A percentile compares a stretch with the other conserved stretches of the same genome.
phyloP scores from a whole-genome alignment of 192 early-diverging fungal genomes.

The Mortierella claussenii region DNA sequence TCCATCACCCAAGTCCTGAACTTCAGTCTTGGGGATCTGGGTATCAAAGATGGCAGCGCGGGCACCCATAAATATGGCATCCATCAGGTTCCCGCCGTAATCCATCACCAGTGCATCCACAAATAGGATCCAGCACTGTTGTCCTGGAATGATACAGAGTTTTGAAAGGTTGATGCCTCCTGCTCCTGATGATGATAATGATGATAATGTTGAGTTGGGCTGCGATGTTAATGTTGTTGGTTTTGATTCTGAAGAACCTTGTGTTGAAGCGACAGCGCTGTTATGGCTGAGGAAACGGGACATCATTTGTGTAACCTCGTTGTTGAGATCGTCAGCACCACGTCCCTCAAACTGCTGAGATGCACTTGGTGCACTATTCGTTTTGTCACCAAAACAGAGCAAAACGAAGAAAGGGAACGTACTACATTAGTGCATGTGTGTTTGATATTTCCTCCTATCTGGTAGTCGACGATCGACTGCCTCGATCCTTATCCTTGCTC shows the following conservation, averaged over 20 bases:
- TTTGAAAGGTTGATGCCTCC: constrained; percentile 87
- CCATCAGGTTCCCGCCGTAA: constrained; percentile 87
- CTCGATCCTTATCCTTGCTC: too few species aligned
- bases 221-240: neutral
- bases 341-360: constrained; percentile 83
- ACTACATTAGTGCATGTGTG: too few species aligned
- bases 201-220: constrained; percentile 12
- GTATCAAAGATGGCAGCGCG: constrained; percentile 93
- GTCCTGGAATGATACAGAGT: constrained; percentile 91
- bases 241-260: too few species aligned
- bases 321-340: constrained; percentile 86
- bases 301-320: constrained; percentile 85
- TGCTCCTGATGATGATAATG: constrained; percentile 56
- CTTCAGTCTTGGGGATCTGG: constrained; percentile 81
- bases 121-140: constrained; percentile 91
- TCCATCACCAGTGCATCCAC: constrained; percentile 93
- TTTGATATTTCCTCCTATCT: too few species aligned
- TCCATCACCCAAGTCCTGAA: constrained; percentile 84
- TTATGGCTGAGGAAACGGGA: constrained; percentile 77
- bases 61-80: constrained; percentile 86
- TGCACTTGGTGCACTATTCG: constrained; percentile 77
- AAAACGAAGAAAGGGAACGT: neutral
- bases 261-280: too few species aligned
- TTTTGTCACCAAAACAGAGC: neutral
- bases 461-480: too few species aligned